phyloP scores from a whole-genome alignment of 1,284 basidiomycete species.

The Tylopilus orsonianus region DNA sequence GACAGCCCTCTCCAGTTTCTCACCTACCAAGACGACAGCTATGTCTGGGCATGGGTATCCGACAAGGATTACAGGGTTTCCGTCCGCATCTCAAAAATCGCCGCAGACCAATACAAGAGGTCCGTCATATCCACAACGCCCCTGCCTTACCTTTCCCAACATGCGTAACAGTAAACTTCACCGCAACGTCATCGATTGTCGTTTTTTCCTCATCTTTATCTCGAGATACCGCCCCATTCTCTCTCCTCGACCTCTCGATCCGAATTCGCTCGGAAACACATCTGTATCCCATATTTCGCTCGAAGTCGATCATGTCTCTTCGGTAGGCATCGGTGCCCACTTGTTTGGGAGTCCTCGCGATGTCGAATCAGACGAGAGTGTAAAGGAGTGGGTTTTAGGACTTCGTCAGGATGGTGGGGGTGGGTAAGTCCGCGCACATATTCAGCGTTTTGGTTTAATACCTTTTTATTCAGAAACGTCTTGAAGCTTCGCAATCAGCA shows the following conservation, averaged over 20 bases:
- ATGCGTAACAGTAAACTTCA: slow-evolving; percentile 4
- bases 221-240: slow-evolving; percentile 48
- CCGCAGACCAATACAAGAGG: slow-evolving; percentile 35
- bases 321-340: slow-evolving; percentile 37
- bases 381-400: slow-evolving; percentile 50
- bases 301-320: slow-evolving; percentile 43
- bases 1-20: slow-evolving; percentile 33
- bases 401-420: slow-evolving; percentile 52
- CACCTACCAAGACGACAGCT: slow-evolving; percentile 36
- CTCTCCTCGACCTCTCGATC: slow-evolving; percentile 44
- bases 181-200: slow-evolving; percentile 33
- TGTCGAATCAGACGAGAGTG: slow-evolving; percentile 38
- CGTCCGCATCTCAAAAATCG: slow-evolving; percentile 41
- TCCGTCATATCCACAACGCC: slow-evolving; percentile 14
- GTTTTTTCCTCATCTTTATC: slow-evolving; percentile 38
- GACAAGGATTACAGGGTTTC: slow-evolving; percentile 41
- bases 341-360: slow-evolving; percentile 48
- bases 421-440: slow-evolving; percentile 42
- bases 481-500: slow-evolving; percentile 42
- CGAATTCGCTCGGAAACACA: slow-evolving; percentile 37
- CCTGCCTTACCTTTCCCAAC: slow-evolving; percentile 1
- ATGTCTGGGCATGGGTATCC: slow-evolving; percentile 47
- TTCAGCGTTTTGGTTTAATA: slow-evolving; percentile 10
- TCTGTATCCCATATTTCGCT: slow-evolving; percentile 42
- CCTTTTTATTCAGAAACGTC: slow-evolving; percentile 40